Base-by-base conservation (phyloP, 768 basidiomycete genomes). In the Phaffia tasmanica region DNA sequence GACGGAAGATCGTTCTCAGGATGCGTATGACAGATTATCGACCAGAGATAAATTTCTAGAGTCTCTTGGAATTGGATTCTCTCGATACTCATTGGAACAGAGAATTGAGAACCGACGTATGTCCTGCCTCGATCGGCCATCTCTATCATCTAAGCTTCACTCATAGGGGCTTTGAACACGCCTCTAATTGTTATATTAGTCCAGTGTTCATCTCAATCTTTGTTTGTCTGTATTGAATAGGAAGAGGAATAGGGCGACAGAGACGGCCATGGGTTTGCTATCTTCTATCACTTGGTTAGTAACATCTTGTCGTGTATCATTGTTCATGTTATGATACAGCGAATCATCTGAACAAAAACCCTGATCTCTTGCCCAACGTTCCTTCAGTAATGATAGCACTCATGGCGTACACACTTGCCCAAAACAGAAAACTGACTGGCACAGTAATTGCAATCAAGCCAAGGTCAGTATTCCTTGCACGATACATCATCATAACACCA, bases 71-170 rank as follows among this genome's bases (percentile, higher is more conserved):
- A 61, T 67, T 30, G 66, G 61, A 2, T 55, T 55, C 6, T 57
- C 57, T 25, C 59, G 59, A n/a, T 55, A 48, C 30, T 49, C 66
- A 1, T 48, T 62, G 46, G 66, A 67, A 21, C 46, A 49, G 48
- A 32, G 59, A 21, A 67, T 67, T 27, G 66, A 67, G 48, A 62
- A 63, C 48, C 60, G 60, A 19, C 61, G 65, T 67, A 47, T 29
- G 65, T 49, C 25, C 2, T 42, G 21, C 47, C 19, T 29, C 30
- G 2, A 21, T 25, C 32, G 16, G 4, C n/a, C 48, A 6, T 60
- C 21, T 23, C 5, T 35, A 9, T 29, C 32, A 6, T 18, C 5
- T 25, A 27, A 57, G 1, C 23, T 18, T 27, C 48, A 25, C 14
- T 25, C 50, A n/a, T n/a, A n/a, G n/a, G n/a, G n/a, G n/a, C n/a